Conservation (phyloP, 257 asterid genomes). For the Pogostemon cablin region DNA sequence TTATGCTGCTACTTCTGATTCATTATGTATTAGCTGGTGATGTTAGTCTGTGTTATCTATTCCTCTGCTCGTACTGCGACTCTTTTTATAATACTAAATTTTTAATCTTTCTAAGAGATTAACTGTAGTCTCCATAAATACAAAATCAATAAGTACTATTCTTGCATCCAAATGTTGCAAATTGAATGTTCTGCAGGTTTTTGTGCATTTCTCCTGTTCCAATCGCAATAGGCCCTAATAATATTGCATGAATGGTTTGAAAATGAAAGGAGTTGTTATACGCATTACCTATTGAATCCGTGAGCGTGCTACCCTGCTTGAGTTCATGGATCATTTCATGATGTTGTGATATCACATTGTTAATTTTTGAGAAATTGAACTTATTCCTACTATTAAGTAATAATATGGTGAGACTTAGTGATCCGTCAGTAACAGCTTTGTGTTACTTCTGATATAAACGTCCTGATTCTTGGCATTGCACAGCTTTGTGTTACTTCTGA, state of each 20-base stretch:
- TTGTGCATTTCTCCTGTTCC: neutral
- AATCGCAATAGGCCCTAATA: neutral
- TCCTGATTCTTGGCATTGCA: slow-evolving; percentile 90
- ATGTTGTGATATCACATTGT: slow-evolving; percentile 13
- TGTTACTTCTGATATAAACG: slow-evolving; percentile 22
- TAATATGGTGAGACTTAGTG: slow-evolving; percentile 1
- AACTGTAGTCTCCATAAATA: neutral
- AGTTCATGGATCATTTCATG: neutral
- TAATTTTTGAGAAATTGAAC: neutral
- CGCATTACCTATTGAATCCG: too few relatives aligned
- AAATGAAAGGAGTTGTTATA: neutral
- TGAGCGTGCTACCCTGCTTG: too few relatives aligned
- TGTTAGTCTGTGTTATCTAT: slow-evolving; percentile 5
- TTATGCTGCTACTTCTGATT: slow-evolving; percentile 18
- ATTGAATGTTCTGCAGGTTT: neutral
- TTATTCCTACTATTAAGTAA: slow-evolving; percentile 2
- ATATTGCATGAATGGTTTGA: slow-evolving; percentile 16
- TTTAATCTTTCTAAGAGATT: slow-evolving; percentile 14
- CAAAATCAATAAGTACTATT: neutral
- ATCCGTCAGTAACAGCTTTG: neutral
- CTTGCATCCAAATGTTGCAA: neutral
- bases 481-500: slow-evolving; percentile 1
- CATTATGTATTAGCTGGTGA: neutral
- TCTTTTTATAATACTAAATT: neutral
- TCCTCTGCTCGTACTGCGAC: neutral